Evolutionary conservation across 257 asterid species (phyloP).

Genomic region (Solanum sejunctum): DNA sequence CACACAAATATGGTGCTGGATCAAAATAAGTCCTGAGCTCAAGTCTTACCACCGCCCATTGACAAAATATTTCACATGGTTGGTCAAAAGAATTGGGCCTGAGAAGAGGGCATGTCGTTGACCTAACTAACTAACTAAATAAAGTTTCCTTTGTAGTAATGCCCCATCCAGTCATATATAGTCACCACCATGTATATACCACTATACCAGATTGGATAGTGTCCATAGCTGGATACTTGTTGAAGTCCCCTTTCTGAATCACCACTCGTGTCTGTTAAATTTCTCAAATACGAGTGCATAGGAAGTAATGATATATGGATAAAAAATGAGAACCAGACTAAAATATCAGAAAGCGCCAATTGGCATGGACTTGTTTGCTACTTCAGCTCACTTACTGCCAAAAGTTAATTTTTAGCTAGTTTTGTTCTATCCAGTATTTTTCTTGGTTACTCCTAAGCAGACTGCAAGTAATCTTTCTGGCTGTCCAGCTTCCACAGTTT

Average conservation of each 20-base stretch:
- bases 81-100: not conserved
- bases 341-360: not conserved
- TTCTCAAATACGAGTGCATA: not conserved
- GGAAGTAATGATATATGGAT: not conserved
- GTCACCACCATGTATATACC: not conserved
- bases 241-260: not conserved
- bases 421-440: not conserved
- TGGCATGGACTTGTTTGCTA: not conserved
- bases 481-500: not conserved
- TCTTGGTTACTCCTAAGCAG: not conserved
- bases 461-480: not conserved
- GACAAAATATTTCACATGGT: not conserved
- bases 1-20: not conserved
- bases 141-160: not conserved
- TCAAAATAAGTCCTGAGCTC: not conserved
- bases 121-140: not conserved
- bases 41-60: not conserved
- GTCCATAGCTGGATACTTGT: not conserved
- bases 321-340: not conserved
- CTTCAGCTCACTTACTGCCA: not conserved
- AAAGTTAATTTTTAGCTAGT: not conserved
- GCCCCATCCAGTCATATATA: not conserved
- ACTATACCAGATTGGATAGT: not conserved
- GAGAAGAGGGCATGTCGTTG: not conserved
- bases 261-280: not conserved